phyloP scores from a whole-genome alignment of 2,329 filamentous ascomycete genomes.

The Ophiognomonia clavigignenti-juglandacearum region DNA sequence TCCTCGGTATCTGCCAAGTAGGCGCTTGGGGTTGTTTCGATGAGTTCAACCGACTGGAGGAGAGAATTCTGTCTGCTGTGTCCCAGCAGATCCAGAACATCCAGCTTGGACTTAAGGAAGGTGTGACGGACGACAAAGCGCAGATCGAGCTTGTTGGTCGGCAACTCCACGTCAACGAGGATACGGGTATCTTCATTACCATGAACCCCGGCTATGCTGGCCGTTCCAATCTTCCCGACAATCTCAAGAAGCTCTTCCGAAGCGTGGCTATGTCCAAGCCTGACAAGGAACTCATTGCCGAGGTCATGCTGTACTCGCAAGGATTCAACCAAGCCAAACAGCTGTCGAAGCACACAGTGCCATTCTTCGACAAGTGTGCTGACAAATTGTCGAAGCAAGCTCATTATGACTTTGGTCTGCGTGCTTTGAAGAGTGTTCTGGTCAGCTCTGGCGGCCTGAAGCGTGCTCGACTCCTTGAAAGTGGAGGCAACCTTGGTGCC shows the following conservation, averaged over 20 bases:
- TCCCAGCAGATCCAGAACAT: constrained; percentile 99
- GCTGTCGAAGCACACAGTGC: constrained; percentile 91
- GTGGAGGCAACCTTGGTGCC: constrained; percentile 52
- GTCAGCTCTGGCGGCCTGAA: constrained; percentile 97
- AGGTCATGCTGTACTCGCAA: constrained; percentile 99
- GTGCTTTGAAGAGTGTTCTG: constrained; percentile 96
- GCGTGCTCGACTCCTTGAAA: constrained; percentile 65
- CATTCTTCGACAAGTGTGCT: constrained; percentile 93
- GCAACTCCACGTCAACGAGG: constrained; percentile 81
- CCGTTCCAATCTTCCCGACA: constrained; percentile 95
- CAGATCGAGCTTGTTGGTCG: constrained; percentile 94
- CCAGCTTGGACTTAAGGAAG: constrained; percentile 87
- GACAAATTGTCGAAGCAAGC: constrained; percentile 85
- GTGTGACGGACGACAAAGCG: constrained; percentile 71
- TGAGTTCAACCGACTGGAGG: constrained; percentile 98
- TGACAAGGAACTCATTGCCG: constrained; percentile 97
- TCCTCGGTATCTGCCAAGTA: constrained; percentile 97
- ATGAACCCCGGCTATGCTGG: constrained; percentile 99
- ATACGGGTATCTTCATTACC: constrained; percentile 98
- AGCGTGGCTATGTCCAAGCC: constrained; percentile 99
- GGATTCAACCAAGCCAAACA: constrained; percentile 96
- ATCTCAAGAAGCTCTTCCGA: constrained; percentile 98
- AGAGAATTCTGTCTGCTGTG: constrained; percentile 94
- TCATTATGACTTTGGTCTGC: constrained; percentile 97
- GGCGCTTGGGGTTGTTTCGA: constrained; percentile 99